These are phyloP conservation scores for Yamadazyma mexicana DNA, from an alignment of 1,139 yeast genomes.

Conservation along the genomic window DNA sequence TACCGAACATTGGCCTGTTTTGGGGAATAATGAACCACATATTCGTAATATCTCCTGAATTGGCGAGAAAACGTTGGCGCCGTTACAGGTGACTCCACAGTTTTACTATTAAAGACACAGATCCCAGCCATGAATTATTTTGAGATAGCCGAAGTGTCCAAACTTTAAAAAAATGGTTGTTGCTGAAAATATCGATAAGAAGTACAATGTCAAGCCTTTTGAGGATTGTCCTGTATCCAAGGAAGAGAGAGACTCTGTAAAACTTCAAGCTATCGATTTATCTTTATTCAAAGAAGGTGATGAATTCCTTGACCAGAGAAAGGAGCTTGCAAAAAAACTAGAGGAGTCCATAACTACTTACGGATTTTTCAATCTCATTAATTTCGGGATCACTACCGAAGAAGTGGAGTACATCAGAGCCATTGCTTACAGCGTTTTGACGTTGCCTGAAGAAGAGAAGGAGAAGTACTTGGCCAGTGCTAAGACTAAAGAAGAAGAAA, in stretches of 20 bases:
- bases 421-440: slow-evolving; percentile 37
- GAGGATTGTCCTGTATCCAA: slow-evolving; percentile 23
- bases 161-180: slow-evolving; percentile 7
- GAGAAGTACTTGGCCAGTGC: slow-evolving; percentile 41
- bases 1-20: too few relatives aligned
- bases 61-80: too few relatives aligned
- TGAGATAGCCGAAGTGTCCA: too few relatives aligned
- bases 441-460: slow-evolving; percentile 44
- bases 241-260: slow-evolving; percentile 1
- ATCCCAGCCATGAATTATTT: too few relatives aligned
- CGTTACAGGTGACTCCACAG: too few relatives aligned
- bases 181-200: slow-evolving; percentile 3
- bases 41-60: too few relatives aligned
- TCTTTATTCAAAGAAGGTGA: slow-evolving; percentile 35
- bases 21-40: too few relatives aligned
- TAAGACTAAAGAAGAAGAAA: slow-evolving; percentile 30
- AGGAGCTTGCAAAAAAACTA: slow-evolving; percentile 29
- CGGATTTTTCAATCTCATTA: slow-evolving; percentile 46
- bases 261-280: slow-evolving; percentile 37
- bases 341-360: slow-evolving; percentile 40
- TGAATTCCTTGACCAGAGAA: slow-evolving; percentile 24
- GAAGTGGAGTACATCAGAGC: slow-evolving; percentile 32
- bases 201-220: slow-evolving; percentile 20
- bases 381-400: slow-evolving; percentile 34
- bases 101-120: not conserved